Conservation (phyloP, 768 basidiomycete genomes). For the Lactifluus subvellereus region DNA sequence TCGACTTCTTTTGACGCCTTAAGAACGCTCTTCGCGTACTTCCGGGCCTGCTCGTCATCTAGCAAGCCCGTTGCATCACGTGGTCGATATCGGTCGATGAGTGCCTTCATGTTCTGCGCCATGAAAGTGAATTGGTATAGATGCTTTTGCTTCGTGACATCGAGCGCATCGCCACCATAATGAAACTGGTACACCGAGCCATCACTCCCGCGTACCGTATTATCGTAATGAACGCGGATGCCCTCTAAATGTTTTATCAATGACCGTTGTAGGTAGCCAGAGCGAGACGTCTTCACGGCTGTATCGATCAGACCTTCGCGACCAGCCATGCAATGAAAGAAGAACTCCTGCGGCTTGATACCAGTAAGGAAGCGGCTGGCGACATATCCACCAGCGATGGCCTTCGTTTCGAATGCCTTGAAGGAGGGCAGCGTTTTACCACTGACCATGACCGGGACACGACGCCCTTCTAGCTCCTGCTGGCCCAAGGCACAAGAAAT, state of each 20-base stretch:
- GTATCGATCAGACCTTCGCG: slow-evolving; percentile 99
- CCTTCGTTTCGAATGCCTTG: slow-evolving; percentile 95
- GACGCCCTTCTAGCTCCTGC: slow-evolving; percentile 96
- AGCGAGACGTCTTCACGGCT: slow-evolving; percentile 97
- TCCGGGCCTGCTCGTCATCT: slow-evolving; percentile 58
- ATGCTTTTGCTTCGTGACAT: slow-evolving; percentile 97
- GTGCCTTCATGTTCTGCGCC: slow-evolving; percentile 74
- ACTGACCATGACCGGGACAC: slow-evolving; percentile 98
- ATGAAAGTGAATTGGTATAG: slow-evolving; percentile 91
- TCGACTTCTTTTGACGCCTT: slow-evolving; percentile 56
- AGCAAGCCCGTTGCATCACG: slow-evolving; percentile 49
- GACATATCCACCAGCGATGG: slow-evolving; percentile 96
- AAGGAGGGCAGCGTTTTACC: slow-evolving; percentile 98
- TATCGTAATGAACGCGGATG: slow-evolving; percentile 93
- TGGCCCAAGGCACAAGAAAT: slow-evolving; percentile 98
- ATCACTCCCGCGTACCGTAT: slow-evolving; percentile 95
- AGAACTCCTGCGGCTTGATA: slow-evolving; percentile 97
- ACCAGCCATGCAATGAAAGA: slow-evolving; percentile 99
- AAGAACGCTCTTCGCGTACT: slow-evolving; percentile 86
- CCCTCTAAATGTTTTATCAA: slow-evolving; percentile 98
- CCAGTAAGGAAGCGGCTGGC: slow-evolving; percentile 98
- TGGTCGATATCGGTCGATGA: slow-evolving; percentile 68
- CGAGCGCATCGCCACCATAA: slow-evolving; percentile 94
- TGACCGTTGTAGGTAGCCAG: slow-evolving; percentile 96
- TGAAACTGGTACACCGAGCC: slow-evolving; percentile 91